Conservation (phyloP, 2,329 filamentous ascomycete genomes). For the Fusarium stilboides region DNA sequence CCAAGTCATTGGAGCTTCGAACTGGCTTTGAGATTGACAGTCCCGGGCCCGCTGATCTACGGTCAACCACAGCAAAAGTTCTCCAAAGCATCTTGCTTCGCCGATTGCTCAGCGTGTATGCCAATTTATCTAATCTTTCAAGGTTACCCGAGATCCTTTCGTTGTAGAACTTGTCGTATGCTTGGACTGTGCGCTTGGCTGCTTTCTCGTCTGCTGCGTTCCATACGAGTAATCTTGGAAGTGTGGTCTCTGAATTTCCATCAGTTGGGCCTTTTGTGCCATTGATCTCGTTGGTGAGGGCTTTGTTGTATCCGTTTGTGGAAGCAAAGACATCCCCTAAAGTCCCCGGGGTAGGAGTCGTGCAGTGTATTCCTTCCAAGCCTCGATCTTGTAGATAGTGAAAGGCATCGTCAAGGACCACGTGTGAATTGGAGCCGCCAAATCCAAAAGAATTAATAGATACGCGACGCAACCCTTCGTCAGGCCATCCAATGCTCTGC, state of each 20-base stretch:
- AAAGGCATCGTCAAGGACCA: slow-evolving; percentile 53
- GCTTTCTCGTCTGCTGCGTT: slow-evolving; percentile 54
- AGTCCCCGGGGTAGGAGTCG: background rate
- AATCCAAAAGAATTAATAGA: slow-evolving; percentile 64
- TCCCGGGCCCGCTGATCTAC: fast-evolving
- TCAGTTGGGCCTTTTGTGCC: no score
- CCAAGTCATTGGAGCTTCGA: slow-evolving; percentile 16
- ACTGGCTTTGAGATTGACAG: background rate
- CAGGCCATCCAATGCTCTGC: slow-evolving; percentile 10
- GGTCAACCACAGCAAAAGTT: background rate
- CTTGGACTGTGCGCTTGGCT: slow-evolving; percentile 28
- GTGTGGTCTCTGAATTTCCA: background rate
- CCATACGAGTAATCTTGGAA: slow-evolving; percentile 58
- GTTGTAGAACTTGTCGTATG: background rate
- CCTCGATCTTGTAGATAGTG: slow-evolving; percentile 13
- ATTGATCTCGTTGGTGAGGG: background rate
- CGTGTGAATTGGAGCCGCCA: slow-evolving; percentile 61
- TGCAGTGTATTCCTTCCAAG: slow-evolving; percentile 4
- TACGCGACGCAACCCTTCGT: slow-evolving; percentile 1
- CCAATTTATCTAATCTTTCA: slow-evolving; percentile 34
- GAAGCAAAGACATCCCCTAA: background rate
- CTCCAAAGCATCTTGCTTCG: slow-evolving; percentile 47
- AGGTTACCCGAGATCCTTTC: background rate
- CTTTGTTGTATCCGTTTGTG: background rate
- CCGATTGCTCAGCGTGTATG: slow-evolving; percentile 51